Evolutionary conservation across 2,329 filamentous ascomycete species (phyloP).

Genomic region (Aspergillus neoniger): DNA sequence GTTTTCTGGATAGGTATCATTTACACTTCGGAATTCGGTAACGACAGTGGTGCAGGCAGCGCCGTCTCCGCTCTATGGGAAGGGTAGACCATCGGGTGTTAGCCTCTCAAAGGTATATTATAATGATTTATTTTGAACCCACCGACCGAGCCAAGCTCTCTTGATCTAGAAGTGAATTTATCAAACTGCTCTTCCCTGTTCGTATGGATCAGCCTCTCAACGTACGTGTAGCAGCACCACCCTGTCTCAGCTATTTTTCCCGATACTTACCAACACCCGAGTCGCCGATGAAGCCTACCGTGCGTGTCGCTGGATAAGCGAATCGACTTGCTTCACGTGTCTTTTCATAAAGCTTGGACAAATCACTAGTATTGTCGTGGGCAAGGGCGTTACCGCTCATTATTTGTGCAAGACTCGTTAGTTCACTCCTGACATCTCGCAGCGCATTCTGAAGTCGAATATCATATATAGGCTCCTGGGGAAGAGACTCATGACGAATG

Average conservation of each 20-base stretch:
- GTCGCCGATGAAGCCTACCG: constrained; percentile 21
- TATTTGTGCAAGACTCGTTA: constrained; percentile 4
- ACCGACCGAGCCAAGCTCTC: constrained; percentile 13
- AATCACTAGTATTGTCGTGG: constrained; percentile 1
- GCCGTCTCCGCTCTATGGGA: constrained; percentile 9
- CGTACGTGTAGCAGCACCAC: too few species aligned
- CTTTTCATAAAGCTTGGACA: constrained; percentile 11
- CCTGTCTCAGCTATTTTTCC: too few species aligned
- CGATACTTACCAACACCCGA: constrained; percentile 17
- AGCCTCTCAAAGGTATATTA: neutral
- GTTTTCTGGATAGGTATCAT: constrained; percentile 6
- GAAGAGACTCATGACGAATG: constrained; percentile 18
- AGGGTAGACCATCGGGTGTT: neutral
- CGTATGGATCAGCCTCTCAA: neutral
- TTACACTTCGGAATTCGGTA: constrained; percentile 12
- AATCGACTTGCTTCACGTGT: constrained; percentile 13
- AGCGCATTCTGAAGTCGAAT: constrained; percentile 16
- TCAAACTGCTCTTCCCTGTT: constrained; percentile 15
- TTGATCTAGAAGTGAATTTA: constrained; percentile 14
- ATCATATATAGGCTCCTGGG: constrained; percentile 21
- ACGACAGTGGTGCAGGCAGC: constrained; percentile 15
- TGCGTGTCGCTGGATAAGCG: constrained; percentile 14
- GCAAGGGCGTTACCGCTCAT: constrained; percentile 7
- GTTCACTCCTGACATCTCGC: constrained; percentile 7
- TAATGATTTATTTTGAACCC: neutral